Evolutionary conservation across 192 early-diverging fungal genomes (phyloP).

Genomic region (Entomortierella lignicola): DNA sequence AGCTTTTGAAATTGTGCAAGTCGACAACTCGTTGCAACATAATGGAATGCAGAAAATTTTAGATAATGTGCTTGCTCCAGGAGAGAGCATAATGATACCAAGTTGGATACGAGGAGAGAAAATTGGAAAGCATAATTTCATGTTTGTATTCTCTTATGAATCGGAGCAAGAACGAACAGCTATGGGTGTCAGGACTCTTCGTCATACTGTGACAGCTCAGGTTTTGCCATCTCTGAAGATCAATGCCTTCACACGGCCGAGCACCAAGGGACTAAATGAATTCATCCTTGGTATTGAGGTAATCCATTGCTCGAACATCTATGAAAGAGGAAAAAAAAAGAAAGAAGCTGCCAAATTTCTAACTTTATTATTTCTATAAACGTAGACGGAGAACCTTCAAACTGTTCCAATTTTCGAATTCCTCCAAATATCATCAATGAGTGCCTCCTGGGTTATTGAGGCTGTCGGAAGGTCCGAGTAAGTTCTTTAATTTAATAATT

Average conservation of each 20-base stretch:
- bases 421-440: slow-evolving; percentile 75
- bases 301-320: no score
- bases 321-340: not conserved
- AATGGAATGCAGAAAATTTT: slow-evolving; percentile 24
- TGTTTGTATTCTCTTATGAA: slow-evolving; percentile 86
- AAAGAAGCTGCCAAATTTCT: no score
- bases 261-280: slow-evolving; percentile 78
- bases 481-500: slow-evolving; percentile 1
- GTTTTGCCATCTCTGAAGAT: slow-evolving; percentile 92
- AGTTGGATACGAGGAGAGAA: slow-evolving; percentile 93
- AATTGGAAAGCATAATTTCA: slow-evolving; percentile 85
- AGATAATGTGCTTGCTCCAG: slow-evolving; percentile 67
- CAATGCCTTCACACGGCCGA: slow-evolving; percentile 93
- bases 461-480: slow-evolving; percentile 63
- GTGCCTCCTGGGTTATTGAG: slow-evolving; percentile 76
- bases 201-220: slow-evolving; percentile 66
- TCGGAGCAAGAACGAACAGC: slow-evolving; percentile 75
- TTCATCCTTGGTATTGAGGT: slow-evolving; percentile 95
- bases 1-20: slow-evolving; percentile 24
- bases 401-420: slow-evolving; percentile 68
- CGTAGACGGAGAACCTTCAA: slow-evolving; percentile 82
- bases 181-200: slow-evolving; percentile 74
- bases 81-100: slow-evolving; percentile 78
- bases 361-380: not conserved
- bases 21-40: slow-evolving; percentile 64